Evolutionary conservation across 768 basidiomycete species (phyloP).

Genomic region (Coprinopsis marcescibilis): DNA sequence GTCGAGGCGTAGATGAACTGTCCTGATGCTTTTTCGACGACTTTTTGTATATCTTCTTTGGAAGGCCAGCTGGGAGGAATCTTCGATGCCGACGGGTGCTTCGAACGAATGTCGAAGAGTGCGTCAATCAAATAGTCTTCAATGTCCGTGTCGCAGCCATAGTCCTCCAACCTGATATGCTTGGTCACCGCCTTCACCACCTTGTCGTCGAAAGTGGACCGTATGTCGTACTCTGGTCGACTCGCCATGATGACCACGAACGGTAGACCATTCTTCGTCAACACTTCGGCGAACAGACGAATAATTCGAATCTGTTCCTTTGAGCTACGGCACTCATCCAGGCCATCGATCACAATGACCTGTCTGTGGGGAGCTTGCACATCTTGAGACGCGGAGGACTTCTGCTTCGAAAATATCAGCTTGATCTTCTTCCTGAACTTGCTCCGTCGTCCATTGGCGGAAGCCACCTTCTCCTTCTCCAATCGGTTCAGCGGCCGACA

Average conservation of each 20-base stretch:
- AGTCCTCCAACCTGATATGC: background rate
- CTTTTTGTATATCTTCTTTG: slow-evolving; percentile 1
- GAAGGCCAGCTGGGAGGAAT: slow-evolving; percentile 8
- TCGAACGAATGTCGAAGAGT: slow-evolving; percentile 3
- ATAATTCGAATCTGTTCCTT: background rate
- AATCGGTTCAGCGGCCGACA: too few relatives aligned
- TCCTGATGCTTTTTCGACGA: slow-evolving; percentile 16
- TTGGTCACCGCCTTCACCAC: background rate
- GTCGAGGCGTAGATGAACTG: slow-evolving; percentile 24
- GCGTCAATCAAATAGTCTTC: slow-evolving; percentile 4
- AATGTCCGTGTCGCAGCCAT: slow-evolving; percentile 2
- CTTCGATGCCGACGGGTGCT: background rate
- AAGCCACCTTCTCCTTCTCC: too few relatives aligned
- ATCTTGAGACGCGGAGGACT: too few relatives aligned
- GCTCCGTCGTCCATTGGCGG: too few relatives aligned
- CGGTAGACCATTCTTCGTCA: background rate
- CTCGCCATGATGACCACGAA: slow-evolving; percentile 1
- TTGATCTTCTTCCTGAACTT: too few relatives aligned
- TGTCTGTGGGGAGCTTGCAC: too few relatives aligned
- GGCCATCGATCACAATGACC: too few relatives aligned
- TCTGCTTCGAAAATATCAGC: too few relatives aligned
- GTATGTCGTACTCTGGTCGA: slow-evolving; percentile 1
- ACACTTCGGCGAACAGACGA: background rate
- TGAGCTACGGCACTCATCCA: background rate
- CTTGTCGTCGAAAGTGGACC: background rate